Conservation (phyloP, 1,284 basidiomycete genomes). For the Ustilago hordei region DNA sequence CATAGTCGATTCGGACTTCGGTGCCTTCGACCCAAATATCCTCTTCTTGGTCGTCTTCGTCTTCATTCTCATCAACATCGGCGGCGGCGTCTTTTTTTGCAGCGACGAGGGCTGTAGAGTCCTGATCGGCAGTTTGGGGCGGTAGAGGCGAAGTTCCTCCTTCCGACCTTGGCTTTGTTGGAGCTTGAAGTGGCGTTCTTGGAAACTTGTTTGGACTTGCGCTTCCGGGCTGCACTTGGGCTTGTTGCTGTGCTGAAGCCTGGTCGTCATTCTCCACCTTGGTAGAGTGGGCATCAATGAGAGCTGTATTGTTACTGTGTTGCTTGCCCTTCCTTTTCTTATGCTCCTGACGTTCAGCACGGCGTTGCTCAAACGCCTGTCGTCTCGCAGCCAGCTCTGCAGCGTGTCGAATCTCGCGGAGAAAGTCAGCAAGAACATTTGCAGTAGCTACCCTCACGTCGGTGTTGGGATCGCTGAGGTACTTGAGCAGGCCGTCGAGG, state of each 20-base stretch:
- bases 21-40: conserved; percentile 89
- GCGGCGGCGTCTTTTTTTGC: conserved; percentile 18
- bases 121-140: conserved; percentile 14
- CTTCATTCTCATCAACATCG: conserved; percentile 51
- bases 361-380: conserved; percentile 36
- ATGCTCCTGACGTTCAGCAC: conserved; percentile 32
- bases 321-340: conserved; percentile 74
- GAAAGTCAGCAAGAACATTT: conserved; percentile 88
- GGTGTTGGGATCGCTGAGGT: conserved; percentile 92
- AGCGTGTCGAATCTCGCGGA: conserved; percentile 78
- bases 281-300: conserved; percentile 2
- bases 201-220: conserved; percentile 38
- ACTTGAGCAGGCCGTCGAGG: conserved; percentile 87
- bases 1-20: conserved; percentile 90
- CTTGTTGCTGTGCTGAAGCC: conserved; percentile 68
- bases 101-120: neutral
- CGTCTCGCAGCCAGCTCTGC: conserved; percentile 48
- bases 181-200: conserved; percentile 2
- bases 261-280: conserved; percentile 64
- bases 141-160: conserved; percentile 27
- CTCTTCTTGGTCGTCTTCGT: conserved; percentile 70
- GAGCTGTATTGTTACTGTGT: neutral
- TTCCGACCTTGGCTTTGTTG: conserved; percentile 15
- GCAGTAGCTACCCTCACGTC: conserved; percentile 94
- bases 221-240: conserved; percentile 34